Evolutionary conservation across 768 basidiomycete genomes (phyloP).

Genomic region (Gymnopilus junonius): DNA sequence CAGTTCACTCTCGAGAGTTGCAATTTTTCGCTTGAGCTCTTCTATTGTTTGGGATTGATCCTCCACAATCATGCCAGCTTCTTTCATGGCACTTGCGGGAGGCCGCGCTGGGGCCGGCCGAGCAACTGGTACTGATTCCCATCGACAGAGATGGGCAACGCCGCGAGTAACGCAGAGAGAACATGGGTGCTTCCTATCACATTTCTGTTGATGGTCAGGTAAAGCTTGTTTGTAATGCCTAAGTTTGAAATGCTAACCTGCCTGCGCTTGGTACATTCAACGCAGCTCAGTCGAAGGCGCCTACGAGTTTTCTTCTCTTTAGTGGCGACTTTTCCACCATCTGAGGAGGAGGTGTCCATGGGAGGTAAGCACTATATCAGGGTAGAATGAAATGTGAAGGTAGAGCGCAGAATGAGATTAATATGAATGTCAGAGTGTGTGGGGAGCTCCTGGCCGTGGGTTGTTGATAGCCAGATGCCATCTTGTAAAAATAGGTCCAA

Average conservation of each 20-base stretch:
- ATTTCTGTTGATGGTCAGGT: conserved; percentile 44
- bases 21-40: conserved; percentile 32
- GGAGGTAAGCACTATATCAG: background rate
- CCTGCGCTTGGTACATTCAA: conserved; percentile 59
- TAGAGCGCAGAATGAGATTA: background rate
- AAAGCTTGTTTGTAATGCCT: conserved; percentile 2
- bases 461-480: background rate
- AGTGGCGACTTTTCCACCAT: conserved; percentile 6
- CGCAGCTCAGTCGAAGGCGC: conserved; percentile 54
- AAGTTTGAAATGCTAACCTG: conserved; percentile 40
- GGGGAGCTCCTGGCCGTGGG: conserved; percentile 1
- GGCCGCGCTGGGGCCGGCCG: conserved; percentile 46
- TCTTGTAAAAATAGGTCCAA: background rate
- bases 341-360: conserved; percentile 20
- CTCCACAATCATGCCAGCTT: conserved; percentile 11
- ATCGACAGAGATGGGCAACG: conserved; percentile 48
- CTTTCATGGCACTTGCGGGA: conserved; percentile 26
- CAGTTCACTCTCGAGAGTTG: conserved; percentile 29
- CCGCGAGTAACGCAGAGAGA: conserved; percentile 43
- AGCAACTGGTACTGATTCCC: conserved; percentile 47
- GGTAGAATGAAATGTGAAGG: background rate
- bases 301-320: conserved; percentile 56
- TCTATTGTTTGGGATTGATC: conserved; percentile 19
- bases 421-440: background rate
- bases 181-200: conserved; percentile 49